A percentile compares a stretch with the other conserved stretches of the same genome.
These are phyloP conservation scores for Sporothrix phasma DNA, from an alignment of 2,329 filamentous ascomycete species.

Conservation along the genomic window DNA sequence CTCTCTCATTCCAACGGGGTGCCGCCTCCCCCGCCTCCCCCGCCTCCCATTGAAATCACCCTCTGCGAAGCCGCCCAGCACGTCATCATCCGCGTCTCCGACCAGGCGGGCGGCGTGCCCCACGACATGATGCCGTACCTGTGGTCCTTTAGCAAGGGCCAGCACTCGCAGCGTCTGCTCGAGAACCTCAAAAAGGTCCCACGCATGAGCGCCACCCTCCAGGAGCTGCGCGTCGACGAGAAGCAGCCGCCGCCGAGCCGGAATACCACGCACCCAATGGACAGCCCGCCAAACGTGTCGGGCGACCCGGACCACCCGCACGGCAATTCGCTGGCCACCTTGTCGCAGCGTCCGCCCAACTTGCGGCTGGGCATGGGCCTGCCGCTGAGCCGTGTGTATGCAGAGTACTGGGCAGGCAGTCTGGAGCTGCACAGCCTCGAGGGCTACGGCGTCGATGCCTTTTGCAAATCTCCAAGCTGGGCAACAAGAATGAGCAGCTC, in stretches of 20 bases:
- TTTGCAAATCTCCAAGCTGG: conserved; percentile 93
- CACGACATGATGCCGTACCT: conserved; percentile 76
- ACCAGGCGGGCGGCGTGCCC: conserved; percentile 86
- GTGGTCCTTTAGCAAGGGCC: conserved; percentile 95
- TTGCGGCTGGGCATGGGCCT: conserved; percentile 85
- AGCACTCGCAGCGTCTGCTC: conserved; percentile 65
- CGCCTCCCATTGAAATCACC: conserved; percentile 83
- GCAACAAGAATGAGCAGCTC: conserved; percentile 96
- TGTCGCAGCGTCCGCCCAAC: conserved; percentile 77
- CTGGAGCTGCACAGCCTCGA: conserved; percentile 86
- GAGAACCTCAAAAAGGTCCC: conserved; percentile 80
- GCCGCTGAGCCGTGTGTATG: conserved; percentile 87
- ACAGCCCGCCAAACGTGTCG: neutral
- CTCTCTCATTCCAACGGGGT: too few relatives aligned
- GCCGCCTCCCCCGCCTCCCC: conserved; percentile 25
- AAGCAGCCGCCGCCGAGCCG: neutral
- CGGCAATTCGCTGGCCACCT: conserved; percentile 59
- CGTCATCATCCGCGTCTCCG: conserved; percentile 91
- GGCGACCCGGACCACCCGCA: conserved; percentile 1
- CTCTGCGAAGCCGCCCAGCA: conserved; percentile 91
- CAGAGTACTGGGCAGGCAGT: conserved; percentile 95
- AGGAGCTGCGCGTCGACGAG: conserved; percentile 58
- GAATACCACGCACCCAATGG: neutral
- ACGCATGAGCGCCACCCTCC: conserved; percentile 83
- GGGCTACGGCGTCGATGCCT: conserved; percentile 92